Percentiles rank a stretch among this genome's conserved stretches.
phyloP scores from a whole-genome alignment of 176 grass and related monocot genomes.

The Lolium multiflorum region DNA sequence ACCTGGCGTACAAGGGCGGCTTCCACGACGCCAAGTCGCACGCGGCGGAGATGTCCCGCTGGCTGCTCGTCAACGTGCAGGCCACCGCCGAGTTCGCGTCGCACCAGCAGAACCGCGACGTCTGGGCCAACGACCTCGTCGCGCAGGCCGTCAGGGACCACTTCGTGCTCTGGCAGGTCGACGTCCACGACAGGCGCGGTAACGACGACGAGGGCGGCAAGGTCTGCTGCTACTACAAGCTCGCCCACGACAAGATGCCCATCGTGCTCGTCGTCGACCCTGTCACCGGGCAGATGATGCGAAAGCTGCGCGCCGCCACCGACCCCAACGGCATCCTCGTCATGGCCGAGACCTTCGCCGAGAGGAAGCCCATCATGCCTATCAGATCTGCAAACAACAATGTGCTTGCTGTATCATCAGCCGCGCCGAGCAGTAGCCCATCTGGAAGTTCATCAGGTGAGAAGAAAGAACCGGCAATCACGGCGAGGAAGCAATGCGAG shows the following conservation, averaged over 20 bases:
- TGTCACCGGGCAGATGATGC: background rate
- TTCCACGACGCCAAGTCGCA: constrained; percentile 8
- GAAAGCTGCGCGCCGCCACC: background rate
- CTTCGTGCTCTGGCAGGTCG: constrained; percentile 8
- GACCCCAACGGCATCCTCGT: background rate
- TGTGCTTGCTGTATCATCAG: background rate
- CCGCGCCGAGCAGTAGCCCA: background rate
- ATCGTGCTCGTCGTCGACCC: background rate
- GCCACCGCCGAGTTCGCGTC: background rate
- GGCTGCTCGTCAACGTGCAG: constrained; percentile 5
- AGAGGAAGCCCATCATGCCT: background rate
- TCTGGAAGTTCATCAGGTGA: background rate
- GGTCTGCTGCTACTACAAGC: background rate
- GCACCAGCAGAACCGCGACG: constrained; percentile 17
- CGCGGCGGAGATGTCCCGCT: background rate
- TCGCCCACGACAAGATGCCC: background rate
- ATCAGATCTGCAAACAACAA: background rate
- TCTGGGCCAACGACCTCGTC: constrained; percentile 1
- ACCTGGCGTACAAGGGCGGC: background rate
- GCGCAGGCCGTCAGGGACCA: background rate
- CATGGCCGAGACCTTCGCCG: background rate
- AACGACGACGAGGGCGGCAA: background rate
- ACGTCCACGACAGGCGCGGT: background rate
- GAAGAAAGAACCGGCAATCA: background rate
- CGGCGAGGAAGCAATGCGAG: background rate